Base-by-base conservation (phyloP, 768 basidiomycete species). In the Mycena indigotica region DNA sequence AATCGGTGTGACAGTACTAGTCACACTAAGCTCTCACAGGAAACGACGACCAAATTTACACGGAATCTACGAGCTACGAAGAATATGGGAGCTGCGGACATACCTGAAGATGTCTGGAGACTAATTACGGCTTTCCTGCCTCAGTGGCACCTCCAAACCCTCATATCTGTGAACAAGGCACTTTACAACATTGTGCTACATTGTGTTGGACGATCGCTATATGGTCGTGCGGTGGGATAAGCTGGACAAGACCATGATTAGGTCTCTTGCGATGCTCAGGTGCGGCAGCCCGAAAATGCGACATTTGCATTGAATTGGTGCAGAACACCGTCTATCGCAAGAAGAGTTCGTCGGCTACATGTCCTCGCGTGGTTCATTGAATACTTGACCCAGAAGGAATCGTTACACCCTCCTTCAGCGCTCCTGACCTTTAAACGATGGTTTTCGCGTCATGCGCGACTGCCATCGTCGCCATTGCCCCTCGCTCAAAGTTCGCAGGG, bases 331-430 rank as follows among this genome's bases (percentile, higher is more conserved):
- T 50, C 67, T 3, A 67, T 75, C 28, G 75, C 73, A 0, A 26
- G 46, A 21, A 69, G 69, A 35, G 77, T 77, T n/a, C 64, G 69
- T 21, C 67, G 67, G 19, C 65, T 77, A 15, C 66, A 69, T 35
- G 68, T 79, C 21, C 71, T 74, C 1, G 73, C 74, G 12, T 77
- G 77, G 75, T 77, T 77, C 59, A 67, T 79, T 46, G 70, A 75
- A 24, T 70, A 70, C 54, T 69, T 76, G n/a, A 24, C 38, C 4
- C 53, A 21, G n/a, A 55, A 53, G 39, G 46, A 57, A 39, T 29
- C 53, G 2, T 12, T 54, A 10, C 29, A 35, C 23, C 40, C 58
- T 3, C 44, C 29, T n/a, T 58, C 52, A 5, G 46, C 46, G 4
- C 6, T 52, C 19, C 48, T 35, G 12, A 57, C 2, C 23, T 40